Conservation (phyloP, 2,329 filamentous ascomycete genomes). For the Purpureocillium takamizusanense region DNA sequence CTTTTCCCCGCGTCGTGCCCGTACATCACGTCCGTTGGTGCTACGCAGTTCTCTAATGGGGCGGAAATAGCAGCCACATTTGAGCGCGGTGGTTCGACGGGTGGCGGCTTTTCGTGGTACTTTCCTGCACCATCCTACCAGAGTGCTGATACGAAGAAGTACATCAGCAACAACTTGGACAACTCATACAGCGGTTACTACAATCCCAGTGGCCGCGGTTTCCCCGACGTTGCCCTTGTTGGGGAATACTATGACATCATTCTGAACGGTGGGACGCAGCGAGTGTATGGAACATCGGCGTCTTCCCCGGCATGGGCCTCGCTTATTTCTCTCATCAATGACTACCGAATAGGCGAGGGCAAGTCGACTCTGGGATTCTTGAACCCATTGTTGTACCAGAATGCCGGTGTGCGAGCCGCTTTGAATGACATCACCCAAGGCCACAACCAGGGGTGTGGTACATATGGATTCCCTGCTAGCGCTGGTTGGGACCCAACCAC, state of each 20-base stretch:
- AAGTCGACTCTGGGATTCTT: too few species aligned
- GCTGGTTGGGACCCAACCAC: slow-evolving; percentile 5
- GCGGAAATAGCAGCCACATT: neutral
- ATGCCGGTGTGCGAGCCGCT: neutral
- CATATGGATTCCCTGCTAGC: slow-evolving; percentile 2
- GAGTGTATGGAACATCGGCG: neutral
- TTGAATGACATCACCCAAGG: slow-evolving; percentile 5
- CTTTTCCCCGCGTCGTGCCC: slow-evolving; percentile 32
- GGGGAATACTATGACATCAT: neutral
- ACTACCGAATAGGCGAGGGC: neutral
- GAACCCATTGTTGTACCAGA: too few species aligned
- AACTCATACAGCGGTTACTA: too few species aligned
- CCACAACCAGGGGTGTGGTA: slow-evolving; percentile 5
- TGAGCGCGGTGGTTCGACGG: too few species aligned
- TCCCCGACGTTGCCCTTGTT: neutral
- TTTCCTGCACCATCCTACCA: too few species aligned
- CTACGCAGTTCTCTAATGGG: slow-evolving; percentile 21
- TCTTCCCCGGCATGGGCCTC: neutral
- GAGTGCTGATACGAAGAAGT: too few species aligned
- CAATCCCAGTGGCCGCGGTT: too few species aligned
- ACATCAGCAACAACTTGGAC: too few species aligned
- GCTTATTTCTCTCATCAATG: neutral
- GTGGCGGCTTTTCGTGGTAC: too few species aligned
- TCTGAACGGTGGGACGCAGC: neutral
- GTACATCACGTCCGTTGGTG: slow-evolving; percentile 41